Base-by-base conservation (phyloP, 2,329 filamentous ascomycete species). In the Neofusicoccum umdonicola region DNA sequence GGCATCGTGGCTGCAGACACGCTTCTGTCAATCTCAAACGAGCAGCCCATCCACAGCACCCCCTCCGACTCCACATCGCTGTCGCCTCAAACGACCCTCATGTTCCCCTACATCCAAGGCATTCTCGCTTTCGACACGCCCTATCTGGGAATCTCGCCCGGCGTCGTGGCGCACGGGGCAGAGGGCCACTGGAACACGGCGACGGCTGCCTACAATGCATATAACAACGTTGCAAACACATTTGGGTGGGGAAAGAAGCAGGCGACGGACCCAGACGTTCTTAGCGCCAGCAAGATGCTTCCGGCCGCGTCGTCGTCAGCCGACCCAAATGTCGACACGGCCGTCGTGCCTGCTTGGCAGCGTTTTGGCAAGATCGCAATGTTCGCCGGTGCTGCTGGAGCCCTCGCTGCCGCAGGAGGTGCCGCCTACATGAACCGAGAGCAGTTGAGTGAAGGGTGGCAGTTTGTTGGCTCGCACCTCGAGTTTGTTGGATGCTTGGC, bases 1-100 rank as follows among this genome's bases (percentile, higher is more conserved):
- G 95, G 95, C 70, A 97, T 98, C 71, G 93, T 98, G 52, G 94
- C 92, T 11, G 94, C 93, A 39, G 95, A 98, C 74, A 90, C 92
- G 13, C 83, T 94, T 67, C 86, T 97, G 70, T 85, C 88, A 45
- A 85, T 98, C 60, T 78, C 91, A 48, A 85, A 88, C 66, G 91
- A 78, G 13, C 70, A 75, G 64, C 74, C 76, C 6, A 73, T 78
- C 31, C 69, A 72, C 19, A 70, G 70, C 68, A 80, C 81, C 41
- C 73, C 73, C 62, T 69, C 73, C 13, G 67, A 73, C 45, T 74
- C 76, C 27, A 71, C 71, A 8, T 69, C 71, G 8, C 74, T 75
- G 17, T 74, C 76, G 31, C 67, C 70, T 1, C 71, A 75, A 9
- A 79, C 86, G 66, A 89, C 85, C 71, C 87, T 96, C 75, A 94